Base-by-base conservation (phyloP, 1,139 yeast genomes). In the Pichia sorboxylosa region DNA sequence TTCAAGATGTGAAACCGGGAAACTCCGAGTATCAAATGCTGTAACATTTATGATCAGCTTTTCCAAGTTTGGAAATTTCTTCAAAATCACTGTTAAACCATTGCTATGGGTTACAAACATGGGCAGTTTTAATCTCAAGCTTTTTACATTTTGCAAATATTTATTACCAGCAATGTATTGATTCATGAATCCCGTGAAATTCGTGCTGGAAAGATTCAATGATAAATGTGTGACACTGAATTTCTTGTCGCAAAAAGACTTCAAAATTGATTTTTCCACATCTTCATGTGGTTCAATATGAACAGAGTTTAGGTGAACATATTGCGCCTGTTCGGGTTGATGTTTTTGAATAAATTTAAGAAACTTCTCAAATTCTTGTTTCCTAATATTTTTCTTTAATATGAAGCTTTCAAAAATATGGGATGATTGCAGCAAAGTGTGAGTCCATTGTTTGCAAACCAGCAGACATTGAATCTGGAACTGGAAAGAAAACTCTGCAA, bases 371-470 rank as follows among this genome's bases (percentile, higher is more conserved):
- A 35, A 31, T 2, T 40, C 26, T 6, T 40, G 16, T 17, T 38
- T 33, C 6, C 28, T 34, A 3, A 36, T 26, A 11, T 18, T 17
- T 13, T 31, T 29, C 16, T 18, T 17, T 17, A 29, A 16, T 8
- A 13, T 6, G 9, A 23, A 24, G 15, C 21, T 15, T 6, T 29
- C 26, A 17, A 25, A 31, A n/a, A 34, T 14, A 13, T 21, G 20
- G 0, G 28, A 14, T 11, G 18, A 15, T 15, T 19, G 16, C 4
- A 28, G 22, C 2, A 51, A 28, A 2, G 28, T 13, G 3, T 29
- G 14, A 27, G 41, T n/a, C 56, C 56, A 51, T 8, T 9, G 10
- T 16, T 31, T 33, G 13, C 33, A 37, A 6, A 51, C 54, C 6
- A 26, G 7, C 8, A 42, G 21, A 23, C 49, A 37, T 11, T 29